These are phyloP conservation scores for Arabidopsis lyrata DNA, from an alignment of 441 rosid species.

Conservation along the genomic window DNA sequence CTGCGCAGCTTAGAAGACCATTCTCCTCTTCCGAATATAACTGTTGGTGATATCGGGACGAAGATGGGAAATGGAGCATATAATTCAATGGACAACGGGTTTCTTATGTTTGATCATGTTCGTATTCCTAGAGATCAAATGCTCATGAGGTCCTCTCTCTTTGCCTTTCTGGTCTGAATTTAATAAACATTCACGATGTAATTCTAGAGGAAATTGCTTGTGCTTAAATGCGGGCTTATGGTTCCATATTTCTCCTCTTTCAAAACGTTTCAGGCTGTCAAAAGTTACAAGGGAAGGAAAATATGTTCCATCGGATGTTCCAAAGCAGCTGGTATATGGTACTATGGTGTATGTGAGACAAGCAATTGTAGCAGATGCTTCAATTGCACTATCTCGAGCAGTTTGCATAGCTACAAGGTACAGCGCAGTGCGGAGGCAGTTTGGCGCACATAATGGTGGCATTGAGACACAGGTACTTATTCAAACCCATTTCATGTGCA, in stretches of 20 bases:
- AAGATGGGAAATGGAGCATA: conserved; percentile 93
- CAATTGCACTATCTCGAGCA: conserved; percentile 85
- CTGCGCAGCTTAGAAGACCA: conserved; percentile 94
- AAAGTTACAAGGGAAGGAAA: conserved; percentile 95
- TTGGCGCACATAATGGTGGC: conserved; percentile 77
- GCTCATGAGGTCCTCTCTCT: conserved; percentile 77
- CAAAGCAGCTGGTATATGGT: conserved; percentile 86
- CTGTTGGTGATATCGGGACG: conserved; percentile 90
- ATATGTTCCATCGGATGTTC: conserved; percentile 75
- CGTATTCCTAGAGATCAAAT: conserved; percentile 95
- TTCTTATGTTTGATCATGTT: conserved; percentile 85
- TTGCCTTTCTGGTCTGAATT: conserved; percentile 15
- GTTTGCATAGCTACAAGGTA: conserved; percentile 97
- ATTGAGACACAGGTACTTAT: conserved; percentile 79
- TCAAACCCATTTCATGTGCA: conserved; percentile 24
- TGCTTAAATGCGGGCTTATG: conserved; percentile 6
- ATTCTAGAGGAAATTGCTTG: conserved; percentile 10
- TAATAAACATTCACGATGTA: conserved; percentile 17
- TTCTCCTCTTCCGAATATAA: conserved; percentile 91
- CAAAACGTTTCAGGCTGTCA: conserved; percentile 64
- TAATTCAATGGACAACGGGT: conserved; percentile 94
- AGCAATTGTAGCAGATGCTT: conserved; percentile 86
- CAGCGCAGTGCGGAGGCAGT: conserved; percentile 95
- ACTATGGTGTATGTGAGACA: conserved; percentile 94
- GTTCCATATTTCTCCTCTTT: conserved; percentile 37